Evolutionary conservation across 2,329 filamentous ascomycete genomes (phyloP).

Genomic region (Arthrobotrys iridis): DNA sequence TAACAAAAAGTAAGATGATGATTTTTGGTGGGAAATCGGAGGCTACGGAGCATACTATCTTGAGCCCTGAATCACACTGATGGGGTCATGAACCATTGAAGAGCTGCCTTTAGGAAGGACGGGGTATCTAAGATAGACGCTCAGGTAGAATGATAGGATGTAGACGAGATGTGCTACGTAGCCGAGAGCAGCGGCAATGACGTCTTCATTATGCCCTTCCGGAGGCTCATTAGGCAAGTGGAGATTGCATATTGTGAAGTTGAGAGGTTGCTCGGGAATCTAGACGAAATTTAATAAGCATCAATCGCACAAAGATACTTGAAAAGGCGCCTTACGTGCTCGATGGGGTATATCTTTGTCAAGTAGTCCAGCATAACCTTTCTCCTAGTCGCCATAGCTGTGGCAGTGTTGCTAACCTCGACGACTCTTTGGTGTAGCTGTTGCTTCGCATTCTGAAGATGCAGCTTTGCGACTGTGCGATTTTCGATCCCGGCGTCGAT

Average conservation of each 20-base stretch:
- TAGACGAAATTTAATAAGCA: conserved; percentile 6
- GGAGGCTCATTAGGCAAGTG: conserved; percentile 82
- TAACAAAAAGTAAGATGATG: conserved; percentile 66
- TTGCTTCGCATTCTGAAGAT: conserved; percentile 71
- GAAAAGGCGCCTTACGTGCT: conserved; percentile 63
- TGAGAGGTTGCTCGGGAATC: conserved; percentile 71
- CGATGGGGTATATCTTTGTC: conserved; percentile 80
- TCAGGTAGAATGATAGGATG: conserved; percentile 82
- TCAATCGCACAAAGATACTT: not conserved
- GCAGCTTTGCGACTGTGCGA: conserved; percentile 69
- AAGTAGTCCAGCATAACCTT: conserved; percentile 89
- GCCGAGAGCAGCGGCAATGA: conserved; percentile 81
- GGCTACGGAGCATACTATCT: conserved; percentile 38
- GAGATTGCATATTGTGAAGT: conserved; percentile 84
- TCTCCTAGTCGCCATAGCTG: conserved; percentile 82
- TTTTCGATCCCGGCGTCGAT: conserved; percentile 72
- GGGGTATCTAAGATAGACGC: conserved; percentile 81
- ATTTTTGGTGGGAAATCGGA: not conserved
- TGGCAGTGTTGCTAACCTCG: conserved; percentile 69
- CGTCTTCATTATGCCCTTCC: conserved; percentile 76
- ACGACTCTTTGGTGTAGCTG: conserved; percentile 69
- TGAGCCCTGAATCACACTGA: conserved; percentile 62
- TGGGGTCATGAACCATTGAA: conserved; percentile 78
- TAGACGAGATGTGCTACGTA: conserved; percentile 79
- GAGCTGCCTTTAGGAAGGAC: conserved; percentile 77